A percentile compares a stretch with the other conserved stretches of the same genome.
These are phyloP conservation scores for Colletotrichum sojae DNA, from an alignment of 2,329 filamentous ascomycete species.

Conservation along the genomic window DNA sequence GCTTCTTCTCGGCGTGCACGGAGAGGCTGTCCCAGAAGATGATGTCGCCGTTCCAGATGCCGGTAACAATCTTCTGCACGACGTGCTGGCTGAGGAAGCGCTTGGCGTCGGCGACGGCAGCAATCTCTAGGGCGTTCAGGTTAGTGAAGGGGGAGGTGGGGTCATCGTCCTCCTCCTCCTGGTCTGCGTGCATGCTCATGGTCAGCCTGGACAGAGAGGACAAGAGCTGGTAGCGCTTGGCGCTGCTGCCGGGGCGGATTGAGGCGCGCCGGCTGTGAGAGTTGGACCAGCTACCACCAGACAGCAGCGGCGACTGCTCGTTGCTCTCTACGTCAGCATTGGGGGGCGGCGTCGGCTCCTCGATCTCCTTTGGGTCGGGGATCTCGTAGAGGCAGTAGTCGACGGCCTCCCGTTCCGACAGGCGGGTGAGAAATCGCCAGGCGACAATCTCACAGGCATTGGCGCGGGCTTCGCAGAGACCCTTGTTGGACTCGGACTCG, in stretches of 20 bases:
- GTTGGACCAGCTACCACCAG: constrained; percentile 47
- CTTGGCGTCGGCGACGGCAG: constrained; percentile 84
- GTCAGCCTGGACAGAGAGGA: constrained; percentile 70
- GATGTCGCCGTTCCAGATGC: constrained; percentile 89
- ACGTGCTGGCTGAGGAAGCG: constrained; percentile 85
- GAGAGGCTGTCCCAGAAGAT: constrained; percentile 89
- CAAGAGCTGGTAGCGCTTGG: constrained; percentile 64
- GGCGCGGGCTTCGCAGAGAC: constrained; percentile 77
- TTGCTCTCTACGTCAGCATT: constrained; percentile 59
- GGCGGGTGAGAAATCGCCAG: constrained; percentile 80
- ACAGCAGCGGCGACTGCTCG: constrained; percentile 64
- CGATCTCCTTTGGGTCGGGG: constrained; percentile 57
- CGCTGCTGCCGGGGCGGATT: constrained; percentile 54
- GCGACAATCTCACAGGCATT: constrained; percentile 86
- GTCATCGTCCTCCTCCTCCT: constrained; percentile 65
- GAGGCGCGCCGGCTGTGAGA: constrained; percentile 41
- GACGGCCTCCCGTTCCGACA: constrained; percentile 81
- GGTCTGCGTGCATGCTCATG: constrained; percentile 58
- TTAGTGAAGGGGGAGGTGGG: constrained; percentile 81
- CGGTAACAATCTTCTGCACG: constrained; percentile 86
- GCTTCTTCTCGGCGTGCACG: constrained; percentile 80
- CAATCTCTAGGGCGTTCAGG: constrained; percentile 90
- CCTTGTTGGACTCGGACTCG: constrained; percentile 68
- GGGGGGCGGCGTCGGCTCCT: constrained; percentile 33
- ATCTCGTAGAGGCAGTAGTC: constrained; percentile 83